Evolutionary conservation across 2,329 filamentous ascomycete species (phyloP), one percentile per base, ranked within the genome.

Genomic region (Juglanconis oblonga): DNA sequence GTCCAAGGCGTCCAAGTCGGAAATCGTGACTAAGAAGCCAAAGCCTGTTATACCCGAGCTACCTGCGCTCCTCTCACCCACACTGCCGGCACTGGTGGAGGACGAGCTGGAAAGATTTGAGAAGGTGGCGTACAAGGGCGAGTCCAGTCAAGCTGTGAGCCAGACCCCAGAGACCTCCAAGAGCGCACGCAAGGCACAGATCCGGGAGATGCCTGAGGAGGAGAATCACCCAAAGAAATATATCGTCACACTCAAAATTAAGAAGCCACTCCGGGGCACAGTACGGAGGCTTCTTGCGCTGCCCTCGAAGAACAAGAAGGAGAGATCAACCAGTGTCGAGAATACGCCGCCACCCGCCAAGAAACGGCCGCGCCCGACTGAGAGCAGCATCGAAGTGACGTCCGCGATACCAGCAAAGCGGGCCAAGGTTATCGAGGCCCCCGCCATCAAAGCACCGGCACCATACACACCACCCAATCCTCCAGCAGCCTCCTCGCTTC

Each of bases 31-130:
- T 0, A 66, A 66, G 3, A 81, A 75, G 65, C 42, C 44, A n/a
- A 80, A 74, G 62, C 70, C 74, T 24, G 77, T 68, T 53, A 68
- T 73, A 1, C 68, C 74, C 0, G 72, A 72, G 51, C 69, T 85
- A 32, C 83, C 82, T 0, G 72, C 77, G 0, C 72, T 86, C 6
- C 72, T 86, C 10, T 86, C 83, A 0, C 83, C 83, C 0, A 86
- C 82, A 0, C 69, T 86, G 6, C 83, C 83, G 1, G 73, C 80
- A 0, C 68, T 79, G 17, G 71, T 86, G 0, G 81, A 85, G 62
- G 78, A 76, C 59, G 77, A 78, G 35, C 70, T 81, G 14, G 73
- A 72, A 14, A 74, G 70, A 35, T 44, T 71, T n/a, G 72, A 74
- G 58, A 74, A 70, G 53, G 70, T 66, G 24, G 63, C 67, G 5